Base-by-base conservation (phyloP, 441 rosid species). In the Sinapis alba region DNA sequence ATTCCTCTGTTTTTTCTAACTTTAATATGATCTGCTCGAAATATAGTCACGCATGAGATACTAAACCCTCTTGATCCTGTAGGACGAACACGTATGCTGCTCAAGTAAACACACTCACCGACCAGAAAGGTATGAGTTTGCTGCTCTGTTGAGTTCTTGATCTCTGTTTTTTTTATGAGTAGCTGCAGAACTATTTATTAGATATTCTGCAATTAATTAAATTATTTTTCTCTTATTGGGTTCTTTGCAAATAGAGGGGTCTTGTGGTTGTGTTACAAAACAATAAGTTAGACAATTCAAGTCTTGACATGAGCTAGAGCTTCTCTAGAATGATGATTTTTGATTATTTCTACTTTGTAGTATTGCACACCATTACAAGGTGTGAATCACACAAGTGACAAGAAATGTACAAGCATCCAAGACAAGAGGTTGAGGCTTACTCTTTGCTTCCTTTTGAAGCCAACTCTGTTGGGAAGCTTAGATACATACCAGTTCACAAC, bases 401-500 rank as follows among this genome's bases (percentile, higher is more conserved):
- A 66, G 59, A 71, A 16, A 72, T 78, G 77, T 67, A 64, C 56
- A 63, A 76, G 71, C 65, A 76, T 23, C 71, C 70, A 62, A 76
- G 79, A 69, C 53, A 63, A 76, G 71, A 54, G 76, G 2, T 21
- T 56, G 72, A 59, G 21, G 38, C 68, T 57, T 65, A 72, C 61
- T 51, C 59, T 47, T 16, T 65, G 24, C 58, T 58, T 65, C 69
- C 54, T 21, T 59, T 23, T 32, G 71, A 76, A 34, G 26, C 69
- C 10, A 74, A 43, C 41, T 34, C 68, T 60, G 21, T 13, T 34
- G 68, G 41, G 27, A 64, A 38, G 59, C 72, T 57, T 64, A 64
- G 32, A 62, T 77, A 71, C 60, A 72, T 82, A 71, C 76, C 83
- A 32, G 43, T 80, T 76, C 73, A 72, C 70, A 82, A 78, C 79